Evolutionary conservation across 2,329 filamentous ascomycete genomes (phyloP).

Genomic region (Xylaria sp.): DNA sequence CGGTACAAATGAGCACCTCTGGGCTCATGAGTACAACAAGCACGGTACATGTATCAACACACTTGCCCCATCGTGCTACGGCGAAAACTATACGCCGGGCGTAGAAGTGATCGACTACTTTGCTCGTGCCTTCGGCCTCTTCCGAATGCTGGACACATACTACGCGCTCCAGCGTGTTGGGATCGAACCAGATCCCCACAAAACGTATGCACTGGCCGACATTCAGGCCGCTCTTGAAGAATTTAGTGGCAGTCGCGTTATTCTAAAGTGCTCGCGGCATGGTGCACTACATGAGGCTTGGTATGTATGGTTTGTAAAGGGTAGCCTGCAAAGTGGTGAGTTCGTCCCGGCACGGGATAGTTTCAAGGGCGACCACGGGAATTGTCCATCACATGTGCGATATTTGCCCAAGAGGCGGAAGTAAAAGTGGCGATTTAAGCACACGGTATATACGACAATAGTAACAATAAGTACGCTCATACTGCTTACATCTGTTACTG

Average conservation of each 20-base stretch:
- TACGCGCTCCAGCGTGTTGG: conserved; percentile 51
- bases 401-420: conserved; percentile 53
- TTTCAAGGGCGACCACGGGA: conserved; percentile 52
- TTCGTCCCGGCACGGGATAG: conserved; percentile 57
- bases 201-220: conserved; percentile 56
- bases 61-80: conserved; percentile 71
- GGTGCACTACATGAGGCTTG: conserved; percentile 61
- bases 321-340: conserved; percentile 60
- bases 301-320: conserved; percentile 64
- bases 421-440: neutral
- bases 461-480: neutral
- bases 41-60: conserved; percentile 79
- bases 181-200: conserved; percentile 50
- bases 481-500: neutral
- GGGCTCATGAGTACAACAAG: conserved; percentile 78
- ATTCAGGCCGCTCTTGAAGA: conserved; percentile 55
- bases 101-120: conserved; percentile 59
- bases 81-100: conserved; percentile 57
- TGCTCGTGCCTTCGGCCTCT: conserved; percentile 54
- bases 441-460: neutral
- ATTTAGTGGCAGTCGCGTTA: conserved; percentile 57
- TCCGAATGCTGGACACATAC: conserved; percentile 56
- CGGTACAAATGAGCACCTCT: conserved; percentile 60
- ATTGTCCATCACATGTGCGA: conserved; percentile 53
- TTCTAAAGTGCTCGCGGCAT: conserved; percentile 54